Percentiles rank a stretch among this genome's conserved stretches.
Conservation (phyloP, 495 filamentous ascomycete species). For the Trichoderma parareesei region DNA sequence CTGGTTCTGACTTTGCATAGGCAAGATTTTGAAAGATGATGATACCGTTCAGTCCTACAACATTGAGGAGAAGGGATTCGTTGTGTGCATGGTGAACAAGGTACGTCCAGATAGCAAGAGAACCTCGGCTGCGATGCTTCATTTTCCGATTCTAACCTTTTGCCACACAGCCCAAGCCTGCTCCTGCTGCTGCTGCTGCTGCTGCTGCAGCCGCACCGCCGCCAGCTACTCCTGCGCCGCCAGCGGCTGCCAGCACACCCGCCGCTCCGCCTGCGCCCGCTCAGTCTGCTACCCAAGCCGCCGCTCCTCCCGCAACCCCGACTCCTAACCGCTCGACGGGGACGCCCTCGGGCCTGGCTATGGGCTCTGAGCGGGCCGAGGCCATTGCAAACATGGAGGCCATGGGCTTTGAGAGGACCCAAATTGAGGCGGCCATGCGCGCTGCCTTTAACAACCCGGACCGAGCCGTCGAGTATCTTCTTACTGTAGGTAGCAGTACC, state of each 20-base stretch:
- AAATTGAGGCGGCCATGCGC: conserved; percentile 89
- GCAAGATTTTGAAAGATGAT: conserved; percentile 96
- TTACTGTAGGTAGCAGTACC: conserved; percentile 55
- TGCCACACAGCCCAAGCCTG: conserved; percentile 53
- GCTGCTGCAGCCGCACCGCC: conserved; percentile 38
- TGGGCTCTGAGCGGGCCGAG: conserved; percentile 70
- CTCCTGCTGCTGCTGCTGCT: conserved; percentile 44
- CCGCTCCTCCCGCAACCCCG: conserved; percentile 65
- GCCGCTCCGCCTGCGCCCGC: conserved; percentile 52
- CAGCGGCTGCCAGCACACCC: conserved; percentile 45
- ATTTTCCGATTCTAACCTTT: conserved; percentile 17
- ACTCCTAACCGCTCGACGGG: conserved; percentile 47
- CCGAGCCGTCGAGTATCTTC: conserved; percentile 89
- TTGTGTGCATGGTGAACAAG: conserved; percentile 96
- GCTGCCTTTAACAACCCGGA: conserved; percentile 96
- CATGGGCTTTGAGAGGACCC: conserved; percentile 84
- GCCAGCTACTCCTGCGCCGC: conserved; percentile 47
- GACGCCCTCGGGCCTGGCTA: conserved; percentile 64
- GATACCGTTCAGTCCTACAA: conserved; percentile 92
- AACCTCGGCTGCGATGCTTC: not conserved
- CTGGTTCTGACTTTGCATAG: conserved; percentile 36
- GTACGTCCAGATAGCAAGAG: conserved; percentile 36
- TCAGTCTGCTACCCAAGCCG: conserved; percentile 47
- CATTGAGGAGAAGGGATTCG: conserved; percentile 98
- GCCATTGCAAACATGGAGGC: conserved; percentile 94